Evolutionary conservation across 2,329 filamentous ascomycete genomes (phyloP), one percentile per base, ranked within the genome.

Genomic region (Colletotrichum sojae): DNA sequence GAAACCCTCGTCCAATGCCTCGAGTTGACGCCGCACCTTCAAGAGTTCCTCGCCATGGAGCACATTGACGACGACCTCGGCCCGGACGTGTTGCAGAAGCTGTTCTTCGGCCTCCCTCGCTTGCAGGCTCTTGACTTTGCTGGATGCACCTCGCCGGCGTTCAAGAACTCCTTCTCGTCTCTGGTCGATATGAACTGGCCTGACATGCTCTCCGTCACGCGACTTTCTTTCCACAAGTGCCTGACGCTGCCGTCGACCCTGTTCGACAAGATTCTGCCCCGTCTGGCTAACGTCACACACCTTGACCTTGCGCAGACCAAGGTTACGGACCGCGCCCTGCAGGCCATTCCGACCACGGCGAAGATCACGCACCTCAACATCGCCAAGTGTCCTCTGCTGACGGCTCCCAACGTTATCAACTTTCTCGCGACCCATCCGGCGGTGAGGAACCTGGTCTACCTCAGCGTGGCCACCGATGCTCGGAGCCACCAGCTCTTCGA

Each of bases 41-140:
- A 91, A 75, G 93, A 95, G 80, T 94, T 94, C 76, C 83, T 95
- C 57, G 89, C 90, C 18, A 93, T 95, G 81, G 93, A 96, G 80
- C 92, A 95, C 73, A 84, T 96, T 60, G 92, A 95, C 76, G 89
- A 91, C 57, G 93, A 96, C 73, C 83, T 95, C 54, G 87, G 90
- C 73, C 83, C 84, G n/a, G 83, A 87, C 16, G 91, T 95, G 18
- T 80, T 95, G 51, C 83, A 85, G 71, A 94, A 93, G 79, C 82
- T 96, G 49, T 89, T 95, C 75, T 89, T 89, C 71, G 88, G 86
- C 10, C 83, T 94, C 69, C 88, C 90, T 1, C 81, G 84, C 56
- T 81, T 96, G 61, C 84, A 86, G 69, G 92, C 91, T 1, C 75
- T 95, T 22, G 93, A 96, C 77, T 92, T 95, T 76, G 94, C 92